Conservation (phyloP, 148 eudicot species). For the Pharnaceum exiguum region DNA sequence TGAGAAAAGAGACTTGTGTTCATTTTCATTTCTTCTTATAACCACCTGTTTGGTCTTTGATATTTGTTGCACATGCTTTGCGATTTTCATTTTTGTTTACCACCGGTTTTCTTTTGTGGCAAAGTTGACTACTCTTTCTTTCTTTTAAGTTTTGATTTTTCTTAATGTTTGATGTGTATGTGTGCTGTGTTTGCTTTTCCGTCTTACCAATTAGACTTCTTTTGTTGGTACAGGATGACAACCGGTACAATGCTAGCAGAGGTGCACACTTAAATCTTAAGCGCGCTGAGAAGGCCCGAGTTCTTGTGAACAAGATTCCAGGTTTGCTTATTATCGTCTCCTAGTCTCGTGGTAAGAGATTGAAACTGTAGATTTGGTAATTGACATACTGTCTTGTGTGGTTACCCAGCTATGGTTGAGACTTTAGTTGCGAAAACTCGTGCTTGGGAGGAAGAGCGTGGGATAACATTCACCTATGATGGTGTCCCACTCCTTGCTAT, state of each 20-base stretch:
- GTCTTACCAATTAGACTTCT: neutral
- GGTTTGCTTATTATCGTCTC: conserved; percentile 34
- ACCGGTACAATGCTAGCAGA: conserved; percentile 73
- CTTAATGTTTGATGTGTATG: neutral
- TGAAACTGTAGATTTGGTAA: neutral
- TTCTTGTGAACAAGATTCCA: conserved; percentile 77
- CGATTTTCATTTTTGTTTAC: no score
- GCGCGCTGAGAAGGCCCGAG: conserved; percentile 81
- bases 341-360: no score
- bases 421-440: conserved; percentile 85
- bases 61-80: no score
- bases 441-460: conserved; percentile 88
- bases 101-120: no score
- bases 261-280: conserved; percentile 89
- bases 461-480: conserved; percentile 70
- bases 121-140: no score
- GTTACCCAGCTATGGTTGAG: conserved; percentile 77
- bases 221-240: conserved; percentile 61
- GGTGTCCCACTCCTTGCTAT: conserved; percentile 98
- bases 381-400: conserved; percentile 9
- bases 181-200: neutral
- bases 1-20: neutral
- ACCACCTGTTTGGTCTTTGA: neutral
- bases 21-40: neutral
- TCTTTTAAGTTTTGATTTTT: no score